Evolutionary conservation across 192 early-diverging fungal genomes (phyloP).

Genomic region (Entomortierella chlamydospora): DNA sequence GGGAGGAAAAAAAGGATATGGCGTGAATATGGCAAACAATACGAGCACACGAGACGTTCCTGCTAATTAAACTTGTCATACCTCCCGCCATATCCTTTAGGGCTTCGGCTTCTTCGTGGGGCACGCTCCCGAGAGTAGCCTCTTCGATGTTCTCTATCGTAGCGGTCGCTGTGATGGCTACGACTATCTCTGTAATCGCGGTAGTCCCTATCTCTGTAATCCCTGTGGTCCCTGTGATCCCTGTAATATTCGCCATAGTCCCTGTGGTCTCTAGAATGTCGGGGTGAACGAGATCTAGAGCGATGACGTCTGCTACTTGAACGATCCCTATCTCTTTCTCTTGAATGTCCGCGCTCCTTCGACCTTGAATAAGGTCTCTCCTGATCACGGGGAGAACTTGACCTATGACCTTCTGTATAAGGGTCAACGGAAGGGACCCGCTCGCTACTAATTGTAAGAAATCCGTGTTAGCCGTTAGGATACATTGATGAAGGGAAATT

Average conservation of each 20-base stretch:
- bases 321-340: conserved; percentile 50
- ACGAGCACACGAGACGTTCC: neutral
- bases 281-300: conserved; percentile 58
- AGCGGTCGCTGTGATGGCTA: conserved; percentile 37
- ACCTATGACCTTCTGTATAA: conserved; percentile 26
- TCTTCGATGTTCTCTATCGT: conserved; percentile 45
- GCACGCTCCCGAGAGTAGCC: conserved; percentile 41
- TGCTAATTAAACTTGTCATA: conserved; percentile 8
- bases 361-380: conserved; percentile 54
- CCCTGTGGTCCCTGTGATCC: conserved; percentile 39
- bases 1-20: neutral
- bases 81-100: conserved; percentile 27
- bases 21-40: neutral
- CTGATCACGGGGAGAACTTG: conserved; percentile 54
- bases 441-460: conserved; percentile 7
- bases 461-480: too few relatives aligned
- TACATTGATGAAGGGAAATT: too few relatives aligned
- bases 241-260: conserved; percentile 39
- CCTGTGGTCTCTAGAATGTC: conserved; percentile 47
- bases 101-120: conserved; percentile 34
- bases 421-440: conserved; percentile 22
- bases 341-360: conserved; percentile 52
- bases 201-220: conserved; percentile 58
- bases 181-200: conserved; percentile 50
- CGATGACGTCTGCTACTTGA: conserved; percentile 48